A percentile compares a stretch with the other conserved stretches of the same genome.
These are phyloP conservation scores for Acorus calamus DNA, from an alignment of 106 monocot genomes.

Conservation along the genomic window DNA sequence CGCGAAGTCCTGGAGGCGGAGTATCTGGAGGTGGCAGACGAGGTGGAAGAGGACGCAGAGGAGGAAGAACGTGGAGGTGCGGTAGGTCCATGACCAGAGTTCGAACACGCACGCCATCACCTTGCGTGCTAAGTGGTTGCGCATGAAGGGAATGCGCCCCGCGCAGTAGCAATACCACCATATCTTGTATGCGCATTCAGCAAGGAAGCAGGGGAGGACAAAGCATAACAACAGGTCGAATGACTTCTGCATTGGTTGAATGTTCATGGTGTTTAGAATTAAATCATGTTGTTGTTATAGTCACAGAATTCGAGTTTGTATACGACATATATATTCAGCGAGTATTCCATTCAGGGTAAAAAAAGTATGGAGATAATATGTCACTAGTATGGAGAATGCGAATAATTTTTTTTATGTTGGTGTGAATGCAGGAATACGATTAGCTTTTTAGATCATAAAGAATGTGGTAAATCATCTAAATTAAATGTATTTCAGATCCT, in stretches of 20 bases:
- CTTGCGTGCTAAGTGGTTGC: constrained; percentile 36
- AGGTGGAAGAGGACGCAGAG: constrained; percentile 74
- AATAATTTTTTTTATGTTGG: no score
- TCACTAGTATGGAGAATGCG: no score
- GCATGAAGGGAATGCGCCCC: constrained; percentile 39
- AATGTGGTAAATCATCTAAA: no score
- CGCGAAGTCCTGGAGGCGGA: constrained; percentile 63
- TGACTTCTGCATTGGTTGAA: constrained; percentile 26
- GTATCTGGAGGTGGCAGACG: constrained; percentile 75
- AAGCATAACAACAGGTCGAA: constrained; percentile 55
- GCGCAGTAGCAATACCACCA: constrained; percentile 67
- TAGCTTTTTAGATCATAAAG: no score
- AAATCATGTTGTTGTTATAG: neutral
- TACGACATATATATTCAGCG: no score
- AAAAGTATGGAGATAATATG: no score
- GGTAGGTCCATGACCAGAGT: constrained; percentile 75
- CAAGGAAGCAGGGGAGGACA: constrained; percentile 57
- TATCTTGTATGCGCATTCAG: constrained; percentile 54
- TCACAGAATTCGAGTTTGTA: neutral
- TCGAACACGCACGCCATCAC: constrained; percentile 41
- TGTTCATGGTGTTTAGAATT: neutral
- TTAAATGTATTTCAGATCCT: no score
- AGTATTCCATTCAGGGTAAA: no score
- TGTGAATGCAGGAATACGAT: no score
- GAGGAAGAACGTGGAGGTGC: constrained; percentile 53